Evolutionary conservation across 148 eudicot genomes (phyloP).

Genomic region (Spergularia bocconei): DNA sequence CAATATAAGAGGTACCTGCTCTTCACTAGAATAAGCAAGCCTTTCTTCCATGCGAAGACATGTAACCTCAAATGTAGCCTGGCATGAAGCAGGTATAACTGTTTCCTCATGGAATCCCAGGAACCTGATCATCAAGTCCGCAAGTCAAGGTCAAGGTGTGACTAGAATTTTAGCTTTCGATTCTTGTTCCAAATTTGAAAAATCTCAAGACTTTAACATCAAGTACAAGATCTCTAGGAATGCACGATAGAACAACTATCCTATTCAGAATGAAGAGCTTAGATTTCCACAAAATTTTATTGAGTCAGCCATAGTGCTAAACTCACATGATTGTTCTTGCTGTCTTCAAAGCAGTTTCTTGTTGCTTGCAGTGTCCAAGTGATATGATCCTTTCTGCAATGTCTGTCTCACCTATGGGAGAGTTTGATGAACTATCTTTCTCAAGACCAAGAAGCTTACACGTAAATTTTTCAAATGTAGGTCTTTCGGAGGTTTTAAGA

Average conservation of each 20-base stretch:
- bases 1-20: slow-evolving; percentile 47
- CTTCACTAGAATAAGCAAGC: slow-evolving; percentile 66
- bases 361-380: slow-evolving; percentile 59
- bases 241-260: neutral
- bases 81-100: slow-evolving; percentile 68
- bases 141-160: neutral
- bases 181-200: neutral
- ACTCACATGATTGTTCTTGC: slow-evolving; percentile 84
- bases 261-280: neutral
- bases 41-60: slow-evolving; percentile 87
- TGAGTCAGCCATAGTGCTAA: neutral
- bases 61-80: slow-evolving; percentile 73
- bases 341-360: slow-evolving; percentile 54
- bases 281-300: neutral
- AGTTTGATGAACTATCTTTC: slow-evolving; percentile 26
- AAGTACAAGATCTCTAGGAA: neutral
- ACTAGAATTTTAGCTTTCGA: neutral
- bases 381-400: slow-evolving; percentile 55
- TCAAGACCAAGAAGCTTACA: slow-evolving; percentile 50
- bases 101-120: slow-evolving; percentile 65
- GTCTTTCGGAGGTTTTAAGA: slow-evolving; percentile 47
- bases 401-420: slow-evolving; percentile 39
- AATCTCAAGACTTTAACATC: neutral
- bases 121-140: slow-evolving; percentile 47
- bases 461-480: slow-evolving; percentile 56